A percentile compares a stretch with the other conserved stretches of the same genome.
Conservation (phyloP, 495 filamentous ascomycete species). For the Daldinia bambusicola region DNA sequence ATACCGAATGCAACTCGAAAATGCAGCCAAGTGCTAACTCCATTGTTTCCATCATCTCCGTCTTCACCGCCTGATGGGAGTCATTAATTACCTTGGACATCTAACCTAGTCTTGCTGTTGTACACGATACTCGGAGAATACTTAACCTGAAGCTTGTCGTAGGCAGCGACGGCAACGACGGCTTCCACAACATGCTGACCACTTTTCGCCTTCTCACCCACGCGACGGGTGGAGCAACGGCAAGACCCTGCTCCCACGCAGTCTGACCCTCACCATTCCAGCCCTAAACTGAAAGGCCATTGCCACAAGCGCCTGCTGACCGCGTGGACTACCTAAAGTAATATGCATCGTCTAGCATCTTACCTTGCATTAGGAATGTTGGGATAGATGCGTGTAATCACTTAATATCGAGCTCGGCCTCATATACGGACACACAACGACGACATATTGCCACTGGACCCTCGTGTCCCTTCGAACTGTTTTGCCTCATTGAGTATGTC, state of each 20-base stretch:
- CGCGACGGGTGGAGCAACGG: constrained; percentile 3
- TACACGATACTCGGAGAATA: constrained; percentile 8
- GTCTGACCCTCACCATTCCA: constrained; percentile 33
- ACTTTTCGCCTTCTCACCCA: constrained; percentile 24
- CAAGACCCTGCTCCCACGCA: constrained; percentile 15
- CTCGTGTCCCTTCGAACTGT: neutral
- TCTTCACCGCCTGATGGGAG: constrained; percentile 35
- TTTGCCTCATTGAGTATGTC: constrained; percentile 33
- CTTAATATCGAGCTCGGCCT: constrained; percentile 20
- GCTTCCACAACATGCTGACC: constrained; percentile 27
- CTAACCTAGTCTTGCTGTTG: neutral
- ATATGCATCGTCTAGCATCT: constrained; percentile 3
- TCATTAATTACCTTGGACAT: constrained; percentile 12
- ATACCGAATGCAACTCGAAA: constrained; percentile 20
- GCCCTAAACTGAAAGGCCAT: constrained; percentile 22
- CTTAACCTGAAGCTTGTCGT: neutral
- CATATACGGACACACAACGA: constrained; percentile 7
- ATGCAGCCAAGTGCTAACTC: constrained; percentile 19
- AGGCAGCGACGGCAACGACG: constrained; percentile 18
- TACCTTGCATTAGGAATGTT: constrained; percentile 24
- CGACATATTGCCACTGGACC: constrained; percentile 21
- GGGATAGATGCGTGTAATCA: constrained; percentile 31
- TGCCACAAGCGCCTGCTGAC: constrained; percentile 33
- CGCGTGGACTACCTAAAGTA: constrained; percentile 20
- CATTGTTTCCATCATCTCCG: constrained; percentile 11